Conservation (phyloP, 208 protist species). For the Leishmania tropica region DNA sequence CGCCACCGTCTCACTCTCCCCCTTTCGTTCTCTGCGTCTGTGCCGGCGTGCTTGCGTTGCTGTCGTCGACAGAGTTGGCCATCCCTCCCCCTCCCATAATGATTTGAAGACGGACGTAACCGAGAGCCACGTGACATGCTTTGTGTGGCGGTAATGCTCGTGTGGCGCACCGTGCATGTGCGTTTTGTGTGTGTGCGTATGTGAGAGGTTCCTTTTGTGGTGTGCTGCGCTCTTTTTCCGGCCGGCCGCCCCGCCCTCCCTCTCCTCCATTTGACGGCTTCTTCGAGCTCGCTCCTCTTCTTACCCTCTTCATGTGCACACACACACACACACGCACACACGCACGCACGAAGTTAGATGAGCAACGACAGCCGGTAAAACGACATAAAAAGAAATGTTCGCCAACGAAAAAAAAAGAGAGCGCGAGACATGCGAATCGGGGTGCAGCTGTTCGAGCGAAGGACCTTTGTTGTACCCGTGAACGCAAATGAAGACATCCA, state of each 20-base stretch:
- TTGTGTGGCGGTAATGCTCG: background rate
- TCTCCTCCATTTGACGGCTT: background rate
- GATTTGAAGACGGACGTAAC: background rate
- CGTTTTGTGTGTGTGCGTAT: background rate
- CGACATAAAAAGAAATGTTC: background rate
- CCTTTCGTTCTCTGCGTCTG: background rate
- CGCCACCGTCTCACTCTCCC: background rate
- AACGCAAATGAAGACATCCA: background rate
- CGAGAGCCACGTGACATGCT: background rate
- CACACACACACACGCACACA: conserved; percentile 22
- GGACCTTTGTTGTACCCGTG: background rate
- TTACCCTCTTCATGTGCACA: background rate
- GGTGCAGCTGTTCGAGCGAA: background rate
- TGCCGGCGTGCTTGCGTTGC: no score
- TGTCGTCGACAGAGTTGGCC: no score
- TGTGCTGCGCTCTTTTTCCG: background rate
- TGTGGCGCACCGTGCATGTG: background rate
- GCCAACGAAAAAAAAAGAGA: no score
- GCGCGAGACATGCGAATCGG: background rate
- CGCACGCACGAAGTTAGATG: conserved; percentile 3
- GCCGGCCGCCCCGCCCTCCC: background rate
- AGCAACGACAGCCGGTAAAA: background rate
- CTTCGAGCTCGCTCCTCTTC: background rate
- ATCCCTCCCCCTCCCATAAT: background rate
- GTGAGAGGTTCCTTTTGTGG: background rate